A percentile compares a stretch with the other conserved stretches of the same genome.
These are phyloP conservation scores for Nicotiana sylvestris DNA, from an alignment of 257 asterid species.

Conservation along the genomic window DNA sequence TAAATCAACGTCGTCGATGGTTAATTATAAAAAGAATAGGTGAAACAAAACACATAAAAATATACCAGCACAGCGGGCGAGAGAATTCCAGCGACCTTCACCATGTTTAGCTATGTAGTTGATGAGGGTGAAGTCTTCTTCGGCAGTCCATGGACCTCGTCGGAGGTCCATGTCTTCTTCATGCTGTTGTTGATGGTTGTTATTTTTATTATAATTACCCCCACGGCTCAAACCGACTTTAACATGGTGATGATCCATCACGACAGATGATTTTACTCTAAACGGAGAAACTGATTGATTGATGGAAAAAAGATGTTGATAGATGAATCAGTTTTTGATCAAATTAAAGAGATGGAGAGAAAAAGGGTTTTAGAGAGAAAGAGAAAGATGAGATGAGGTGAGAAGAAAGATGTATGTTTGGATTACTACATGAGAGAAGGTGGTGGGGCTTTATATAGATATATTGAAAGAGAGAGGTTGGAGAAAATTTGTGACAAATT, in stretches of 20 bases:
- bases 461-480: slow-evolving; percentile 6
- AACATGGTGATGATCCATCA: slow-evolving; percentile 30
- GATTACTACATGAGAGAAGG: slow-evolving; percentile 17
- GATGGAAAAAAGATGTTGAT: not conserved
- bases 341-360: not conserved
- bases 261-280: not conserved
- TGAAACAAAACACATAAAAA: not conserved
- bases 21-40: not conserved
- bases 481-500: not conserved
- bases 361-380: not conserved
- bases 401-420: slow-evolving; percentile 8
- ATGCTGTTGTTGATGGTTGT: slow-evolving; percentile 11
- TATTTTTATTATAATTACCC: not conserved
- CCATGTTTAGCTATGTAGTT: slow-evolving; percentile 74
- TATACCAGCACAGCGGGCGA: slow-evolving; percentile 70
- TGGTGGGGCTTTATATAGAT: slow-evolving; percentile 20
- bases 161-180: slow-evolving; percentile 44
- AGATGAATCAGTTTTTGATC: not conserved
- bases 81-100: slow-evolving; percentile 93
- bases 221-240: not conserved
- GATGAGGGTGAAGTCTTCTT: slow-evolving; percentile 71
- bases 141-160: slow-evolving; percentile 19
- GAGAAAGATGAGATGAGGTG: slow-evolving; percentile 7
- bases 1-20: too few relatives aligned
- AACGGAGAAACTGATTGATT: not conserved